Evolutionary conservation across 768 basidiomycete genomes (phyloP).

Genomic region (Agaricus subrufescens): DNA sequence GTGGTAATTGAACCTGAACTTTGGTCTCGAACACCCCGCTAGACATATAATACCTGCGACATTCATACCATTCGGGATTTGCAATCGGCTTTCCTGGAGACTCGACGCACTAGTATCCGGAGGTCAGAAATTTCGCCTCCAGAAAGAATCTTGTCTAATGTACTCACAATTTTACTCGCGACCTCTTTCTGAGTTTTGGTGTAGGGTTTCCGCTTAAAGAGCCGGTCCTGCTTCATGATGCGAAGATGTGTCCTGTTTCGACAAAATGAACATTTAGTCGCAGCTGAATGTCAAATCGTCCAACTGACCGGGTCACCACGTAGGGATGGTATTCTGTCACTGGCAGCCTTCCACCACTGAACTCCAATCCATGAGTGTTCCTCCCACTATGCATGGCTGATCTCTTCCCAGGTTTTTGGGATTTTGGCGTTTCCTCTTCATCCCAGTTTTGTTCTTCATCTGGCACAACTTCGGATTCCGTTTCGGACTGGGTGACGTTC

Average conservation of each 20-base stretch:
- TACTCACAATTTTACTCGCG: slow-evolving; percentile 17
- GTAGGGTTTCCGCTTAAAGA: slow-evolving; percentile 25
- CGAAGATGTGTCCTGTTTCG: slow-evolving; percentile 26
- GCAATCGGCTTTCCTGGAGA: background rate
- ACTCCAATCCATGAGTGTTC: slow-evolving; percentile 1
- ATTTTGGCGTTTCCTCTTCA: slow-evolving; percentile 7
- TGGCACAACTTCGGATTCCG: background rate
- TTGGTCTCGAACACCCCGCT: slow-evolving; percentile 27
- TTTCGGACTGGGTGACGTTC: slow-evolving; percentile 10
- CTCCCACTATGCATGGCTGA: background rate
- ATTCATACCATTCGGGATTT: slow-evolving; percentile 17
- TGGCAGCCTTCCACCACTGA: slow-evolving; percentile 13
- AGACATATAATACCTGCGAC: slow-evolving; percentile 17
- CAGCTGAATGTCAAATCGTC: too few relatives aligned
- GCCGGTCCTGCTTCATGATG: slow-evolving; percentile 25
- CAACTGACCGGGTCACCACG: slow-evolving; percentile 27
- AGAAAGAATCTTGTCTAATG: background rate
- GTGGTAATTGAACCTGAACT: slow-evolving; percentile 18
- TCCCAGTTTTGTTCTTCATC: slow-evolving; percentile 13
- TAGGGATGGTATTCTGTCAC: slow-evolving; percentile 27
- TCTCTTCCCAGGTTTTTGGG: background rate
- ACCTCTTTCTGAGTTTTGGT: slow-evolving; percentile 19
- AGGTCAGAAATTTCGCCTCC: slow-evolving; percentile 1
- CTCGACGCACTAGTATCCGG: background rate
- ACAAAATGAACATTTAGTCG: background rate